Evolutionary conservation across 208 protist genomes (phyloP), one percentile per base, ranked within the genome.

Genomic region (Crithidia brevicula): DNA sequence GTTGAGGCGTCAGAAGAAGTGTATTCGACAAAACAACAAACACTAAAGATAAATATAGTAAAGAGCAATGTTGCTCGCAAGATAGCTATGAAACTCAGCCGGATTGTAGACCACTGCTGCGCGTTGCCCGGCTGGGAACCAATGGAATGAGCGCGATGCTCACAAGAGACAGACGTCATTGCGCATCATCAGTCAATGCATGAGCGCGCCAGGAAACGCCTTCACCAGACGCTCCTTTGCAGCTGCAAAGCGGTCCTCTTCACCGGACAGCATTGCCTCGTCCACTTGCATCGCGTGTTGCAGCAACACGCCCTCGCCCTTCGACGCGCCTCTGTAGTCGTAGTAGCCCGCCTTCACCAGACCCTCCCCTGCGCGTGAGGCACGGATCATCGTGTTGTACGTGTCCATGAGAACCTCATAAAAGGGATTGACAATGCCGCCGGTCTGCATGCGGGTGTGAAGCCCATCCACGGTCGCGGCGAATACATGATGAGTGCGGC

Each of bases 401-500:
- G 87, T 75, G 74, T 96, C 89, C 82, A 96, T 88, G n/a, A 96
- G 67, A 40, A 89, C 79, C 51, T 94, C 88, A 54, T 86, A 93
- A 56, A 96, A 93, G 0, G 86, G 91, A 7, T 77, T 89, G 2
- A 47, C 16, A 5, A 86, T 38, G 3, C 68, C 38, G 22, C 49
- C 20, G 20, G 28, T 62, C 36, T 74, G 65, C 53, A 96, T 56
- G 34, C 85, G 75, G 9, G 59, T 72, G 60, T 94, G 81, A 10
- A 96, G 62, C 1, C 91, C 91, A 22, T 89, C 80, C 4, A 89
- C 77, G 15, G 88, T 90, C 38, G 52, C 67, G 23, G 31, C 70
- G 52, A 61, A 81, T 57, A 70, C 9, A 30, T 66, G 57, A 40
- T 79, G 72, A 5, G 42, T 49, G 34, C 23, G 36, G 1, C 72